Base-by-base conservation (phyloP, 768 basidiomycete species). In the Kwoniella sp. region DNA sequence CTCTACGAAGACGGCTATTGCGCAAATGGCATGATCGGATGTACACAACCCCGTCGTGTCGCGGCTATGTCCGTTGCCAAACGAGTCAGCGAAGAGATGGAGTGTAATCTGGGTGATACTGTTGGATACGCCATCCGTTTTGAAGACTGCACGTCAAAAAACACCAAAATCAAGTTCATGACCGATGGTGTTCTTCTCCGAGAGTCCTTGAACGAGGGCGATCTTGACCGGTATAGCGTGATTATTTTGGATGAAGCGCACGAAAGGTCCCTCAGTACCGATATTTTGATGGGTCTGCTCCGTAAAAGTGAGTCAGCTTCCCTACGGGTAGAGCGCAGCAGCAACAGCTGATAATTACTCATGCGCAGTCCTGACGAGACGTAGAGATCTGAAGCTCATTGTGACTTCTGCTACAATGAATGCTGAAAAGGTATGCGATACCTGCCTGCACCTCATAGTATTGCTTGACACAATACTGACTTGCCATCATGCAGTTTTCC, bases 41-140 rank as follows among this genome's bases (percentile, higher is more conserved):
- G 96, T 76, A 99, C 96, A 0, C 96, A 99, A 77, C 96, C 96
- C 53, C 86, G 96, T 71, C 93, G 96, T 82, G 96, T 99, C 27
- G 96, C 96, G 49, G 96, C 96, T 17, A 98, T 99, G 96, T 94
- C 91, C 10, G 96, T 98, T 7, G 96, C 96, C n/a, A 98, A 99
- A 82, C 93, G 96, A 80, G 96, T 99, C 62, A 93, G 92, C 74
- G 96, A 99, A 77, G 96, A 99, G 82, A 98, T 99, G 90, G 91
- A 96, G 88, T 92, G 91, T 81, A 90, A 92, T 82, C 85, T 98
- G 0, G 96, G 95, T 7, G 84, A 85, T 2, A 88, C 87, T 1
- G 96, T 99, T 21, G 96, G 96, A 13, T 99, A 99, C 78, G 91
- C 92, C 13, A 98, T 99, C 77, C 92, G 96, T 60, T 98, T 99